Evolutionary conservation across 306 rosid species (phyloP).

Genomic region (Vigna hirtella): DNA sequence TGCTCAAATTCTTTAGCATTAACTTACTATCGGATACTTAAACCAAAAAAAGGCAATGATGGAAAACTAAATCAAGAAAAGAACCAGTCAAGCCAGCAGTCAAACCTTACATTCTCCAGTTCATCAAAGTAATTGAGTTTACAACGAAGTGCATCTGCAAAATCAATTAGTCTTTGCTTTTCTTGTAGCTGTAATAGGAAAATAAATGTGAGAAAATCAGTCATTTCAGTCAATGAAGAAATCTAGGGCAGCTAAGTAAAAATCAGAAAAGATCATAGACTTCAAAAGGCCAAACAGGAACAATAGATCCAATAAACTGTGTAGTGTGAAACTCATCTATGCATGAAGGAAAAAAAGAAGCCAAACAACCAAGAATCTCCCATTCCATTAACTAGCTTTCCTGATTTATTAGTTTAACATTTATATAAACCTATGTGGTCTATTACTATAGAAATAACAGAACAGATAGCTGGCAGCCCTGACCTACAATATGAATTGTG

Average conservation of each 20-base stretch:
- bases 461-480: neutral
- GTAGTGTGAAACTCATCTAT: slow-evolving; percentile 11
- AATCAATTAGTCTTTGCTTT: slow-evolving; percentile 90
- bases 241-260: neutral
- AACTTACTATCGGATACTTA: slow-evolving; percentile 19
- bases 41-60: slow-evolving; percentile 7
- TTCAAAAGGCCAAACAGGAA: slow-evolving; percentile 27
- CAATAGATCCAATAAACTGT: slow-evolving; percentile 35
- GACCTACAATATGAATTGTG: slow-evolving; percentile 23
- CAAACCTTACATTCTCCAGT: slow-evolving; percentile 99
- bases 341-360: neutral
- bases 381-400: neutral
- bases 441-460: slow-evolving; percentile 13
- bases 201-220: slow-evolving; percentile 36
- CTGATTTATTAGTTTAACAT: slow-evolving; percentile 29
- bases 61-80: slow-evolving; percentile 41
- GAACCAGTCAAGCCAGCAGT: slow-evolving; percentile 76
- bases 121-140: slow-evolving; percentile 97
- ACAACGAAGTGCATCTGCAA: slow-evolving; percentile 93
- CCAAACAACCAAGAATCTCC: slow-evolving; percentile 21
- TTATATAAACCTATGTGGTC: slow-evolving; percentile 10
- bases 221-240: slow-evolving; percentile 41
- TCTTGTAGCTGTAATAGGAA: slow-evolving; percentile 74
- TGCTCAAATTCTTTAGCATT: slow-evolving; percentile 27
- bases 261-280: slow-evolving; percentile 6